Evolutionary conservation across 225 moss, liverwort and hornwort genomes (phyloP).

Genomic region (Neckera pumila): DNA sequence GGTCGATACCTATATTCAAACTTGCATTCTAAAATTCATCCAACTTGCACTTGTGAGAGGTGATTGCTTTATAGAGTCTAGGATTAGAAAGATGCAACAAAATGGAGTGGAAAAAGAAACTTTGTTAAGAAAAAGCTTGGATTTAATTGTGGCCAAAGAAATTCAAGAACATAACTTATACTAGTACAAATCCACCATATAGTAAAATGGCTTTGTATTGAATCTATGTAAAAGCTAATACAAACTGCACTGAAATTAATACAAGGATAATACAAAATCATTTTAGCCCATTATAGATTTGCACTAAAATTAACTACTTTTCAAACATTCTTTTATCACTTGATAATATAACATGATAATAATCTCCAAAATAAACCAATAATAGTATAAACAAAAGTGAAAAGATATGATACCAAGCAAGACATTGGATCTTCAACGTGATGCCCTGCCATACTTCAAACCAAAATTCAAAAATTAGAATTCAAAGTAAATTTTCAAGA

Average conservation of each 20-base stretch:
- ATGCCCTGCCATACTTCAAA: background rate
- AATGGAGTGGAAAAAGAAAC: background rate
- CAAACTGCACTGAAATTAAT: rapidly evolving
- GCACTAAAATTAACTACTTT: background rate
- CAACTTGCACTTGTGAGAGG: background rate
- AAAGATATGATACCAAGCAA: background rate
- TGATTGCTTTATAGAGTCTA: background rate
- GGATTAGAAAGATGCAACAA: background rate
- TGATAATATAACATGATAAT: background rate
- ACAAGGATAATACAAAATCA: background rate
- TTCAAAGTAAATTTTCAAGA: background rate
- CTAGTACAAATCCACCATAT: background rate
- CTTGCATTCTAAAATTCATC: background rate
- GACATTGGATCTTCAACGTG: background rate
- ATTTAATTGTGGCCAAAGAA: background rate
- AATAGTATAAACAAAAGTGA: background rate
- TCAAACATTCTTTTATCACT: background rate
- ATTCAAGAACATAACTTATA: background rate
- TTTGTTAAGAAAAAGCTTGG: background rate
- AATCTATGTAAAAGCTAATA: background rate
- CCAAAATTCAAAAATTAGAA: background rate
- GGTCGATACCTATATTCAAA: background rate
- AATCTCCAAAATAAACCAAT: background rate
- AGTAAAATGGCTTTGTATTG: rapidly evolving
- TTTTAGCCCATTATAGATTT: background rate